These are phyloP conservation scores for Termitomyces sp. DNA, from an alignment of 768 basidiomycete species.

Conservation along the genomic window DNA sequence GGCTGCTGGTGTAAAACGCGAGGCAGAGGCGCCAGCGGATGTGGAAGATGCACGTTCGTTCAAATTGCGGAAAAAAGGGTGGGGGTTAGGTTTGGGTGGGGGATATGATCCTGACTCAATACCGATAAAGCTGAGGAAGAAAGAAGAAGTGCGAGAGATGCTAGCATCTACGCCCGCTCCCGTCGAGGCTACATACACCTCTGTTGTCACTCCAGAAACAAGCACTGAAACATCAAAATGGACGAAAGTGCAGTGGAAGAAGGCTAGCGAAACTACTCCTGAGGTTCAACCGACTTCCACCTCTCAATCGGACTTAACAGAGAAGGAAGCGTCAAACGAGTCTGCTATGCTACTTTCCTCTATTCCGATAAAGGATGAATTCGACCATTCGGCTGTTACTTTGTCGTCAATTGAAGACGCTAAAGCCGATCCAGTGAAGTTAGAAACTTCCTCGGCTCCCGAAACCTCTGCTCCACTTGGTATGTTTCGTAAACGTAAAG, in stretches of 20 bases:
- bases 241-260: slow-evolving; percentile 30
- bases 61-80: slow-evolving; percentile 63
- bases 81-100: slow-evolving; percentile 60
- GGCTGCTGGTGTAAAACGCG: slow-evolving; percentile 25
- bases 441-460: not conserved
- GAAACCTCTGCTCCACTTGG: slow-evolving; percentile 5
- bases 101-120: slow-evolving; percentile 78
- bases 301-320: not conserved
- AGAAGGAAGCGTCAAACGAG: not conserved
- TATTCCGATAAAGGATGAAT: not conserved
- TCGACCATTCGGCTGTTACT: not conserved
- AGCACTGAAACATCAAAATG: slow-evolving; percentile 22
- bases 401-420: not conserved
- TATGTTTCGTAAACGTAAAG: slow-evolving; percentile 29
- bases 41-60: slow-evolving; percentile 56
- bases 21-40: slow-evolving; percentile 30
- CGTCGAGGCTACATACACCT: not conserved
- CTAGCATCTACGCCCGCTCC: slow-evolving; percentile 1
- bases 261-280: slow-evolving; percentile 7
- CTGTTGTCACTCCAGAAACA: slow-evolving; percentile 2
- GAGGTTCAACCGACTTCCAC: not conserved
- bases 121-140: slow-evolving; percentile 59
- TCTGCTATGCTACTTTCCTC: not conserved
- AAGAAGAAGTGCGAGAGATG: slow-evolving; percentile 30
- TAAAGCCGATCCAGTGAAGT: not conserved